A percentile compares a stretch with the other conserved stretches of the same genome.
Conservation (phyloP, 2,329 filamentous ascomycete species). For the Xylaria sp. region DNA sequence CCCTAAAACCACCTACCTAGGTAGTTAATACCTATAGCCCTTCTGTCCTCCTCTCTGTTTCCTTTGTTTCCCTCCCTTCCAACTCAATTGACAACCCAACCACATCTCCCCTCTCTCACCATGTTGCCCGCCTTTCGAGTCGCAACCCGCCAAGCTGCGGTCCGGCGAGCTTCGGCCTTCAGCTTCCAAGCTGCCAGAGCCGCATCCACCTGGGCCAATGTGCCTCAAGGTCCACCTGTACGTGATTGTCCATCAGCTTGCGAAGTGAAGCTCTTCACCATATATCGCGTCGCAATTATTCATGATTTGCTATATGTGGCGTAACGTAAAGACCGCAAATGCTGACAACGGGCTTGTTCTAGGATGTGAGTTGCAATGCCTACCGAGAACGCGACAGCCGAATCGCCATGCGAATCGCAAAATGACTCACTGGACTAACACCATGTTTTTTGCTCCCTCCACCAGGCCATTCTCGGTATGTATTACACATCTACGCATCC, state of each 20-base stretch:
- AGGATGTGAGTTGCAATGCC: not conserved
- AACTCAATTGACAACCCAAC: not conserved
- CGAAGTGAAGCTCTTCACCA: conserved; percentile 23
- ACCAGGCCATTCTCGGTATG: conserved; percentile 76
- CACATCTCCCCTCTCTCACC: conserved; percentile 30
- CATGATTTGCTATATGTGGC: no score
- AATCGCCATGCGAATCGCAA: not conserved
- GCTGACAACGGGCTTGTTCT: not conserved
- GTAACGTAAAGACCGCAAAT: not conserved
- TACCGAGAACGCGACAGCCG: conserved; percentile 16
- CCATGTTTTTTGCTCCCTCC: conserved; percentile 26
- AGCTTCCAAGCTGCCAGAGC: conserved; percentile 51
- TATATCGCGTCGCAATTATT: conserved; percentile 1
- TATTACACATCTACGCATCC: no score
- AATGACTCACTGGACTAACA: not conserved
- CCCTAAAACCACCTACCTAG: no score
- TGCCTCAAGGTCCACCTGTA: conserved; percentile 93
- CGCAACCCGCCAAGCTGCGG: conserved; percentile 51
- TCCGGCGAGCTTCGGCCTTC: conserved; percentile 43
- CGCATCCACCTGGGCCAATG: conserved; percentile 85
- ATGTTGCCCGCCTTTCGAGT: conserved; percentile 62
- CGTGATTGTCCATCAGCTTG: conserved; percentile 42
- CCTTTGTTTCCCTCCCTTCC: not conserved
- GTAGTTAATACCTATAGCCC: no score
- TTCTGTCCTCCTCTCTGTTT: not conserved